Conservation (phyloP, 1,139 yeast species). For the Diutina neorugosa region DNA sequence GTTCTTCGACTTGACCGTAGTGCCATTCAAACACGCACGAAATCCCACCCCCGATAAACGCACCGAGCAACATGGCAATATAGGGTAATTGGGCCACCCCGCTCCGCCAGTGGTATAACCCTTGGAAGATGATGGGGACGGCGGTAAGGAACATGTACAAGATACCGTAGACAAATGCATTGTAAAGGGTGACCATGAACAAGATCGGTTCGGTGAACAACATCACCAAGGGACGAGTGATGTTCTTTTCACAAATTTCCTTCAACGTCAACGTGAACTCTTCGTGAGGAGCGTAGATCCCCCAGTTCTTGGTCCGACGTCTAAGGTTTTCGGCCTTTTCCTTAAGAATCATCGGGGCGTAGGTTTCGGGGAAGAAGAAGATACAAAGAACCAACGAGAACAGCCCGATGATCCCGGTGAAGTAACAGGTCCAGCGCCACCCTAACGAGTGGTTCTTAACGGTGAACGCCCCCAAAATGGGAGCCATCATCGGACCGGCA, state of each 20-base stretch:
- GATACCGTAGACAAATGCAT: slow-evolving; percentile 78
- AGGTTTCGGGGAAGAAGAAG: slow-evolving; percentile 35
- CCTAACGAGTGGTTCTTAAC: slow-evolving; percentile 47
- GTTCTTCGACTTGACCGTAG: slow-evolving; percentile 5
- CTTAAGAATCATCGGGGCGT: slow-evolving; percentile 21
- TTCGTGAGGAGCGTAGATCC: slow-evolving; percentile 76
- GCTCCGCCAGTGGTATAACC: slow-evolving; percentile 40
- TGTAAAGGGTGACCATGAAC: slow-evolving; percentile 56
- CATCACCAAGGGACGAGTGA: slow-evolving; percentile 61
- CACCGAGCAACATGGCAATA: slow-evolving; percentile 49
- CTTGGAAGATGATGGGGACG: slow-evolving; percentile 59
- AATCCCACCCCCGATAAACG: slow-evolving; percentile 29
- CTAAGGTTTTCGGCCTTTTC: slow-evolving; percentile 13
- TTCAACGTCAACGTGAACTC: slow-evolving; percentile 47
- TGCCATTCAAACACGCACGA: slow-evolving; percentile 7
- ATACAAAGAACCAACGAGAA: slow-evolving; percentile 17
- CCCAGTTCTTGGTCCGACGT: slow-evolving; percentile 54
- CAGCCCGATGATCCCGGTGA: slow-evolving; percentile 38
- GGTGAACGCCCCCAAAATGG: slow-evolving; percentile 44
- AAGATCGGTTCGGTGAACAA: slow-evolving; percentile 63
- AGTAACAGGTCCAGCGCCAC: slow-evolving; percentile 51
- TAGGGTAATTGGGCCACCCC: slow-evolving; percentile 57
- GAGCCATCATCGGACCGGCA: slow-evolving; percentile 67
- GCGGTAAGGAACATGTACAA: slow-evolving; percentile 69
- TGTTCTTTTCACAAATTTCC: slow-evolving; percentile 58